Percentiles rank a stretch among this genome's conserved stretches.
Conservation (phyloP, 1,284 basidiomycete species). For the Athelia sp. region DNA sequence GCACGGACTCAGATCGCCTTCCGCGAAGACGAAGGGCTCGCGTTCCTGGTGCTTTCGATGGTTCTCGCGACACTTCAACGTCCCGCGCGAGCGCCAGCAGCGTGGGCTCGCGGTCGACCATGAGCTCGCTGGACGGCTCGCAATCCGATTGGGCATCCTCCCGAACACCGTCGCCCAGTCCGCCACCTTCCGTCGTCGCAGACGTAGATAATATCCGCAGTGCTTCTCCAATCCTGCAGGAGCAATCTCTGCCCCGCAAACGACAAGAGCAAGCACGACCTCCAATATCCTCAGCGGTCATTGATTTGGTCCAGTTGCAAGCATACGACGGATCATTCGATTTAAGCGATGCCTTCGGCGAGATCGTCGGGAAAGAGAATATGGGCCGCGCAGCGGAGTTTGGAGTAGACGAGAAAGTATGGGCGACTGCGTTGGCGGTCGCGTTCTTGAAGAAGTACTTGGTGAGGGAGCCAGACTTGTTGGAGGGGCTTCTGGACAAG, state of each 20-base stretch:
- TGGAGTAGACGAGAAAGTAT: conserved; percentile 21
- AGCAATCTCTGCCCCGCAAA: conserved; percentile 10
- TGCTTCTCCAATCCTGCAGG: conserved; percentile 14
- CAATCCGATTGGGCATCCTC: conserved; percentile 29
- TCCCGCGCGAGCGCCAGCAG: conserved; percentile 15
- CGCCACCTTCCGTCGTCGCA: conserved; percentile 11
- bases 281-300: conserved; percentile 18
- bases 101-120: conserved; percentile 33
- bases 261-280: conserved; percentile 1
- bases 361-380: conserved; percentile 23
- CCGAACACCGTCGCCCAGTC: conserved; percentile 16
- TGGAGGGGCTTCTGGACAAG: conserved; percentile 22
- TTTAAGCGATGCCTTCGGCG: conserved; percentile 19
- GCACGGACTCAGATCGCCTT: not conserved
- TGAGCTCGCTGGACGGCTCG: conserved; percentile 39
- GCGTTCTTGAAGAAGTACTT: conserved; percentile 33
- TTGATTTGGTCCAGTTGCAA: conserved; percentile 34
- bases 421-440: conserved; percentile 36
- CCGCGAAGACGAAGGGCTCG: not conserved
- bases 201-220: conserved; percentile 10
- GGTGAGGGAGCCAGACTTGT: conserved; percentile 29
- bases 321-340: conserved; percentile 43
- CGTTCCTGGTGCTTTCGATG: not conserved
- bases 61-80: conserved; percentile 5
- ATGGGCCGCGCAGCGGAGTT: conserved; percentile 19